Evolutionary conservation across 306 rosid genomes (phyloP).

Genomic region (Adenanthera pavonina): DNA sequence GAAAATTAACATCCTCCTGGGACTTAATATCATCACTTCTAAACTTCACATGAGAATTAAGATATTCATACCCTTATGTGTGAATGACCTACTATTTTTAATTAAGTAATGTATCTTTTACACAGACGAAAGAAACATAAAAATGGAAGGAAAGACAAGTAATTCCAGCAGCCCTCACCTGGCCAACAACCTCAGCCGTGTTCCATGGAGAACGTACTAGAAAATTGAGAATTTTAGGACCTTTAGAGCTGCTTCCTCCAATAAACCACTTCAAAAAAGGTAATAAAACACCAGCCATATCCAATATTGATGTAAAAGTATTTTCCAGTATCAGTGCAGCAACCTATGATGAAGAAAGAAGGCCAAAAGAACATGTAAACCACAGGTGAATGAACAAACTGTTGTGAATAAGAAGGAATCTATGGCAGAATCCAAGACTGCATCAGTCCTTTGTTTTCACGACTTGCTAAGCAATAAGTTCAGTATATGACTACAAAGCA

Average conservation of each 20-base stretch:
- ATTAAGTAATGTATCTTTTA: neutral
- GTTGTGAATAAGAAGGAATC: conserved; percentile 25
- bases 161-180: conserved; percentile 62
- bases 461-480: conserved; percentile 1
- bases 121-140: neutral
- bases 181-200: conserved; percentile 82
- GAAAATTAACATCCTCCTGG: conserved; percentile 25
- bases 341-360: conserved; percentile 64
- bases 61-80: neutral
- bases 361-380: conserved; percentile 24
- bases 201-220: conserved; percentile 97
- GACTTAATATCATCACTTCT: neutral
- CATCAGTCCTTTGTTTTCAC: conserved; percentile 17
- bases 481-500: neutral
- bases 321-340: conserved; percentile 90
- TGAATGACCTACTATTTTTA: conserved; percentile 17
- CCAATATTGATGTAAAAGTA: conserved; percentile 96
- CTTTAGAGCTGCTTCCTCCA: conserved; percentile 81
- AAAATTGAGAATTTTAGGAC: conserved; percentile 84
- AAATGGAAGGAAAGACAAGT: conserved; percentile 21
- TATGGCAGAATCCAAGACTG: conserved; percentile 27
- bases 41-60: neutral
- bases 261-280: conserved; percentile 96
- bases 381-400: conserved; percentile 21
- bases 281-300: conserved; percentile 96